Percentiles rank a stretch among this genome's conserved stretches.
Conservation (phyloP, 371 early-diverging fungal species). For the Globomyces sp. region DNA sequence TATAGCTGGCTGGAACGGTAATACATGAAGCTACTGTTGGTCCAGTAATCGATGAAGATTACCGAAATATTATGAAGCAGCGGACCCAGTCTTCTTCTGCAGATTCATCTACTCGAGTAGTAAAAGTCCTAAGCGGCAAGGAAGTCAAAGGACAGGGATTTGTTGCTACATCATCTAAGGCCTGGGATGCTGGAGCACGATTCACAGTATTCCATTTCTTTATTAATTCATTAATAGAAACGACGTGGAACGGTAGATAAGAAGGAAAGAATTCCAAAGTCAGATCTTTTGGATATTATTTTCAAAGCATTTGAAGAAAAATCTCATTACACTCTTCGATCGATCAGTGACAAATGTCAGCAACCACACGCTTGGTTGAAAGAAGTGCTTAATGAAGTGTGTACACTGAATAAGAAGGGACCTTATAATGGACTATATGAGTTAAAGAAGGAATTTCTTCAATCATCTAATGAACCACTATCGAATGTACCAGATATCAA, state of each 20-base stretch:
- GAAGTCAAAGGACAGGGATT: neutral
- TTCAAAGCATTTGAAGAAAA: constrained; percentile 78
- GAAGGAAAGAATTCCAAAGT: constrained; percentile 78
- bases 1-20: constrained; percentile 65
- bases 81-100: constrained; percentile 54
- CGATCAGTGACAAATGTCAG: constrained; percentile 74
- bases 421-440: constrained; percentile 79
- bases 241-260: constrained; percentile 44
- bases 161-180: neutral
- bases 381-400: constrained; percentile 80
- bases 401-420: constrained; percentile 79
- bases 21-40: constrained; percentile 80
- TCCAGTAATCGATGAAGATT: constrained; percentile 62
- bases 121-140: neutral
- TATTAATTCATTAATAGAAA: constrained; percentile 2
- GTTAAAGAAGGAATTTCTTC: constrained; percentile 48
- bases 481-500: neutral
- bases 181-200: neutral
- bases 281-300: constrained; percentile 79
- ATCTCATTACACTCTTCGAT: constrained; percentile 85
- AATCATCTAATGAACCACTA: no score
- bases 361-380: constrained; percentile 81
- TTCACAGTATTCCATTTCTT: neutral
- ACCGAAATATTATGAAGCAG: constrained; percentile 74
- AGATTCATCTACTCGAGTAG: constrained; percentile 20